phyloP scores from a whole-genome alignment of 1,284 basidiomycete genomes.

The Clitocybe nebularis region DNA sequence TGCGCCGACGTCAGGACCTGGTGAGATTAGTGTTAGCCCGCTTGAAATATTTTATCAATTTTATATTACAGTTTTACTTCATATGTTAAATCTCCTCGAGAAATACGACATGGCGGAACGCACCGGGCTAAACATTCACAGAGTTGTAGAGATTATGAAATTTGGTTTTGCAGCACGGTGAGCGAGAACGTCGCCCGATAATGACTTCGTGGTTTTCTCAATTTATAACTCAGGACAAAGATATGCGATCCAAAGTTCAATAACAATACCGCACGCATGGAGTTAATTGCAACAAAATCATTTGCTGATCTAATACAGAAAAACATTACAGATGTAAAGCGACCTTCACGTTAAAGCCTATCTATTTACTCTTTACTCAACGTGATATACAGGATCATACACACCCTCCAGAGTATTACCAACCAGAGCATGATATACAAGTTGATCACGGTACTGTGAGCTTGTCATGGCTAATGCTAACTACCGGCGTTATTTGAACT shows the following conservation, averaged over 20 bases:
- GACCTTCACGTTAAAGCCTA: too few species aligned
- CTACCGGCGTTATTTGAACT: neutral
- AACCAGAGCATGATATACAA: constrained; percentile 74
- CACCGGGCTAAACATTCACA: constrained; percentile 61
- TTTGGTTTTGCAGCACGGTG: constrained; percentile 78
- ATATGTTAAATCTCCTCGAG: constrained; percentile 80
- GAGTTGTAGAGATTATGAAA: constrained; percentile 75
- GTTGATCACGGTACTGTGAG: constrained; percentile 85
- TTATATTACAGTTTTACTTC: constrained; percentile 49
- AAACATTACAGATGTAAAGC: constrained; percentile 78
- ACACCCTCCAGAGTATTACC: constrained; percentile 79
- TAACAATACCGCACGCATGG: constrained; percentile 53
- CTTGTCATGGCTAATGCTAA: constrained; percentile 11
- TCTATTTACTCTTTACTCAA: constrained; percentile 6
- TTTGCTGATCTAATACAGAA: constrained; percentile 59
- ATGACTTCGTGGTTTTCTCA: constrained; percentile 5
- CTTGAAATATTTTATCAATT: neutral
- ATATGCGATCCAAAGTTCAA: constrained; percentile 74
- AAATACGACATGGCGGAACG: constrained; percentile 51
- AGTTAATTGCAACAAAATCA: constrained; percentile 67
- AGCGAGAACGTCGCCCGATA: constrained; percentile 12
- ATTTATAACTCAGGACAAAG: constrained; percentile 70
- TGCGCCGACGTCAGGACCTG: constrained; percentile 79
- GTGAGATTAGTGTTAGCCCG: too few species aligned
- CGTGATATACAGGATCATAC: constrained; percentile 59